Base-by-base conservation (phyloP, 345 rosid genomes). In the Brassica carinata region DNA sequence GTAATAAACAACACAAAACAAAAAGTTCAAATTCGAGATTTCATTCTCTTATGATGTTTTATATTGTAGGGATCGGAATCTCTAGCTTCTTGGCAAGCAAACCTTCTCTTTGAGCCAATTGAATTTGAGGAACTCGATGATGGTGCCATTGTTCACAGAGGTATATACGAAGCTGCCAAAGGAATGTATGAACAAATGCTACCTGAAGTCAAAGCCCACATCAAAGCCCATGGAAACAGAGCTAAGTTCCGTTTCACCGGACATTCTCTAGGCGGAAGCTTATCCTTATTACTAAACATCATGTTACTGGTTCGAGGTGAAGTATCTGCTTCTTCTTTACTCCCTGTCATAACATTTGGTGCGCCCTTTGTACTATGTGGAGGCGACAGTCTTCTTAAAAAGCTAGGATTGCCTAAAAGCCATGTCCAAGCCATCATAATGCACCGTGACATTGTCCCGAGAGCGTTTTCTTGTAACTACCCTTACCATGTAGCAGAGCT, bases 91-190 rank as follows among this genome's bases (percentile, higher is more conserved):
- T 93, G 98, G 98, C 86, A 91, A 87, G 97, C 97, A 38, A 93
- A 93, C 77, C 74, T 93, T 71, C 91, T 93, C 63, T 93, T 93
- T 77, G 98, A 93, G 82, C 98, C 98, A 8, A 69, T 90, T 59
- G 83, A 85, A 65, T 93, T 93, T 51, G 48, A 40, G 48, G 48
- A 10, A 40, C 48, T 40, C 14, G 48, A 29, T 29, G 96, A 29
- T 29, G 96, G 86, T 84, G 89, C 86, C 34, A 87, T 80, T 10
- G 93, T 90, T 69, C 98, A 93, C 53, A 88, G 97, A 87, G 97
- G 98, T n/a, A 93, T 93, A 51, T 93, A 93, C 36, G 94, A 93
- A 83, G 98, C 98, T 58, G 98, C 98, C 17, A 93, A 91, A 86
- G 98, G 98, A 17, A 91, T 93, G 61, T 93, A 91, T 75, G 91